These are phyloP conservation scores for Diaporthe batatas DNA, from an alignment of 2,329 filamentous ascomycete genomes.

Conservation along the genomic window DNA sequence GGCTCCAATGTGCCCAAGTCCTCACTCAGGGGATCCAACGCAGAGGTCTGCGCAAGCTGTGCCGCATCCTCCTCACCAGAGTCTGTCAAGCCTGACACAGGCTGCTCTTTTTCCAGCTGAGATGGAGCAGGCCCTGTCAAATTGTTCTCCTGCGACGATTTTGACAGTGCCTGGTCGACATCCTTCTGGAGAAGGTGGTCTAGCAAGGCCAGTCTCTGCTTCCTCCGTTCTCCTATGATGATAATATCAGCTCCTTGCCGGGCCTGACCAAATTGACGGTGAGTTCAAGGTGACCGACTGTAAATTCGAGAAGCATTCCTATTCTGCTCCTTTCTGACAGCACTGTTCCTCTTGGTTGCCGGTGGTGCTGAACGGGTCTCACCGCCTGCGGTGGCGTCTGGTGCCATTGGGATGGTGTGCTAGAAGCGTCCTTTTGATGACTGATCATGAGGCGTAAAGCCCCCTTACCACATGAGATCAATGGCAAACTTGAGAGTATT, in stretches of 20 bases:
- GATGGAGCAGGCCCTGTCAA: background rate
- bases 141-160: slow-evolving; percentile 13
- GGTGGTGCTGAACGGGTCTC: background rate
- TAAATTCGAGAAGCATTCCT: slow-evolving; percentile 47
- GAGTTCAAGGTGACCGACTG: slow-evolving; percentile 38
- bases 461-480: background rate
- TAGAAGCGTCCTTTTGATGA: background rate
- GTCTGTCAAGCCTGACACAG: background rate
- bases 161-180: slow-evolving; percentile 6
- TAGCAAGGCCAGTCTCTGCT: slow-evolving; percentile 57
- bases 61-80: background rate
- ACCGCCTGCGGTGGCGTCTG: background rate
- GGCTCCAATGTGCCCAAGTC: background rate
- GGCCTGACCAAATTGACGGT: background rate
- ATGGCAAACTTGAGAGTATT: background rate
- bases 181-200: slow-evolving; percentile 53
- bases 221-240: slow-evolving; percentile 56
- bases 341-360: slow-evolving; percentile 42
- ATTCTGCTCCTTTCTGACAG: slow-evolving; percentile 47
- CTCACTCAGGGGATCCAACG: background rate
- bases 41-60: background rate
- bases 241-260: slow-evolving; percentile 39
- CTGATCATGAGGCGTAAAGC: background rate
- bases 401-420: background rate
- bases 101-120: background rate